A percentile compares a stretch with the other conserved stretches of the same genome.
Conservation (phyloP, 2,329 filamentous ascomycete species). For the Penicillium sp. region DNA sequence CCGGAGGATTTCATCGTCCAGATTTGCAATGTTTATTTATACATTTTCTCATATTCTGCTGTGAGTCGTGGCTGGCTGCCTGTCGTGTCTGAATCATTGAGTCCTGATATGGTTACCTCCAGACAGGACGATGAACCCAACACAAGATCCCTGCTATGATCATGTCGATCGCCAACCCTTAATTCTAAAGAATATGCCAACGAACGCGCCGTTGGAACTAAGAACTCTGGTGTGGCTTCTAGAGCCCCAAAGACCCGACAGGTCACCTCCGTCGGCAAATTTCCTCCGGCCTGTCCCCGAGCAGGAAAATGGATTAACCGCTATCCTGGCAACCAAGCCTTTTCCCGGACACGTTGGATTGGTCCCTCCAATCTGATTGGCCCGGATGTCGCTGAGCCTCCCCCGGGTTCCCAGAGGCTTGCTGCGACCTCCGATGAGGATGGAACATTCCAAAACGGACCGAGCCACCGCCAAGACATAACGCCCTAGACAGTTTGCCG, state of each 20-base stretch:
- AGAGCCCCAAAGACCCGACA: constrained; percentile 17
- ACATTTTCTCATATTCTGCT: not conserved
- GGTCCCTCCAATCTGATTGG: constrained; percentile 9
- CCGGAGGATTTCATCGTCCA: not conserved
- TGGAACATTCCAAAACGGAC: constrained; percentile 24
- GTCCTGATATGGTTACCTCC: not conserved
- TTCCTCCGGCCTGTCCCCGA: not conserved
- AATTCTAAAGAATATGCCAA: not conserved
- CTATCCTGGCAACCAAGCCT: constrained; percentile 7
- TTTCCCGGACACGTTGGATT: constrained; percentile 15
- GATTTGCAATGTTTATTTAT: not conserved
- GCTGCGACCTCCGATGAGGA: constrained; percentile 29
- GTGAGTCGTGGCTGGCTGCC: too few species aligned
- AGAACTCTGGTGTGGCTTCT: not conserved
- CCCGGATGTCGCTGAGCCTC: constrained; percentile 14
- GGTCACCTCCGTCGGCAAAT: constrained; percentile 9
- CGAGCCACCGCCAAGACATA: constrained; percentile 10
- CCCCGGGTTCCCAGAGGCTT: constrained; percentile 28
- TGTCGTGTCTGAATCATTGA: not conserved
- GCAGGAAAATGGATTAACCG: not conserved
- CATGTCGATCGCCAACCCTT: not conserved
- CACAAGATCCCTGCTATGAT: not conserved
- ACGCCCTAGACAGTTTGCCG: not conserved
- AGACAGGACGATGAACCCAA: not conserved
- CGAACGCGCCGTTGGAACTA: not conserved